Percentiles rank a stretch among this genome's conserved stretches.
phyloP scores from a whole-genome alignment of 2,329 filamentous ascomycete species.

The Phialemonium atrogriseum region DNA sequence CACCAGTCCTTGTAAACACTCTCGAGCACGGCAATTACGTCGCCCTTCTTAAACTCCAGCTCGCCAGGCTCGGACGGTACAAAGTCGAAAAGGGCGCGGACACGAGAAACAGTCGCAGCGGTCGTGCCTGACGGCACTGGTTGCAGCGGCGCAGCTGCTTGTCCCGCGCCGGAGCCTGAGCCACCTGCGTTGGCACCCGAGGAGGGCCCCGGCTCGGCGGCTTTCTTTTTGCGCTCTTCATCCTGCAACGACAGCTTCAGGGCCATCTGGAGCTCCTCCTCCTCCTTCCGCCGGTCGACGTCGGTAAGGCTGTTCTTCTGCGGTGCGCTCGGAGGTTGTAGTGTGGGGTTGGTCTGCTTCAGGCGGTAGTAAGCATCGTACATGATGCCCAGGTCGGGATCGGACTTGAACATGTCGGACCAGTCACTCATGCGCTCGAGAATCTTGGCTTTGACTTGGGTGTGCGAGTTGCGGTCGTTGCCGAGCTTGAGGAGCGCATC shows the following conservation, averaged over 20 bases:
- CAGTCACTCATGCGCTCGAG: constrained; percentile 94
- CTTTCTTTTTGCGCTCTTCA: constrained; percentile 54
- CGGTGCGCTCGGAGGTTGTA: constrained; percentile 87
- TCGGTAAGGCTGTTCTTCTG: constrained; percentile 89
- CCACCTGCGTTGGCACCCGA: constrained; percentile 27
- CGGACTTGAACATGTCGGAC: constrained; percentile 86
- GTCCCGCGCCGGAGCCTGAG: constrained; percentile 18
- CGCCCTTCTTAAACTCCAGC: constrained; percentile 91
- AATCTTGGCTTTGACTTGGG: constrained; percentile 95
- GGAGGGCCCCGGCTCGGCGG: constrained; percentile 27
- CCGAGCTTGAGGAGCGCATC: constrained; percentile 87
- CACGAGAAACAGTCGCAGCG: constrained; percentile 89
- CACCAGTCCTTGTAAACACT: constrained; percentile 99
- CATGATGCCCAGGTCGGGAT: constrained; percentile 95
- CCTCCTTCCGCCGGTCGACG: constrained; percentile 84
- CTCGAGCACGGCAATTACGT: constrained; percentile 93
- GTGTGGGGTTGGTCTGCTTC: constrained; percentile 75
- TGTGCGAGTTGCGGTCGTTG: constrained; percentile 90
- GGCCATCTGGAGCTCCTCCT: constrained; percentile 95
- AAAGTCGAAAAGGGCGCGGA: constrained; percentile 91
- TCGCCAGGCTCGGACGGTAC: constrained; percentile 89
- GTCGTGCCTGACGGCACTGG: constrained; percentile 75
- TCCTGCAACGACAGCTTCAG: constrained; percentile 89
- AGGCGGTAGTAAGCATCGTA: constrained; percentile 85
- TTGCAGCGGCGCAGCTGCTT: constrained; percentile 35